Evolutionary conservation across 441 rosid genomes (phyloP).

Genomic region (Gossypium laxum): DNA sequence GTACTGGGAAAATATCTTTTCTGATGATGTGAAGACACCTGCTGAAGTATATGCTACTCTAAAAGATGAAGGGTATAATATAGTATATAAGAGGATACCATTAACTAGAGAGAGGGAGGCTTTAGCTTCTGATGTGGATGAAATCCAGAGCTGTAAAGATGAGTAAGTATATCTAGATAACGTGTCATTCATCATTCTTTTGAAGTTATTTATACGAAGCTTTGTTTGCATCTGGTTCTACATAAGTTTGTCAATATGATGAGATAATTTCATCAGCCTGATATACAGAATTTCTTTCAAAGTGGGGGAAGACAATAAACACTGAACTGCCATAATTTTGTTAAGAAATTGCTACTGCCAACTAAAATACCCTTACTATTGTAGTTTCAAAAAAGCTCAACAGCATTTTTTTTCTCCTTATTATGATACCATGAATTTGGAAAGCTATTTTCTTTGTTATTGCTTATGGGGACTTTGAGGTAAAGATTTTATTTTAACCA

Average conservation of each 20-base stretch:
- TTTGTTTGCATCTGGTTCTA: constrained; percentile 1
- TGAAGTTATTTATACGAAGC: background rate
- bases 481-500: background rate
- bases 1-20: constrained; percentile 84
- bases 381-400: background rate
- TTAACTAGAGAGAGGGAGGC: constrained; percentile 89
- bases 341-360: background rate
- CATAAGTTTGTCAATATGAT: background rate
- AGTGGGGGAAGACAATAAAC: background rate
- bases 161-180: constrained; percentile 44
- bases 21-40: constrained; percentile 81
- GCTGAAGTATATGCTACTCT: constrained; percentile 81
- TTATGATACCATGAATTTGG: background rate
- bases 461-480: background rate
- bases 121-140: constrained; percentile 87
- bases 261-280: background rate
- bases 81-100: constrained; percentile 74
- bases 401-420: background rate
- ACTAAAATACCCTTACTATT: background rate
- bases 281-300: background rate
- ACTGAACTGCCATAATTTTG: background rate
- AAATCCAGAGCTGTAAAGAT: constrained; percentile 62
- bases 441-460: background rate
- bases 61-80: constrained; percentile 59
- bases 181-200: background rate